Base-by-base conservation (phyloP, 108 stramenopile genomes). In the Cylindrotheca closterium region DNA sequence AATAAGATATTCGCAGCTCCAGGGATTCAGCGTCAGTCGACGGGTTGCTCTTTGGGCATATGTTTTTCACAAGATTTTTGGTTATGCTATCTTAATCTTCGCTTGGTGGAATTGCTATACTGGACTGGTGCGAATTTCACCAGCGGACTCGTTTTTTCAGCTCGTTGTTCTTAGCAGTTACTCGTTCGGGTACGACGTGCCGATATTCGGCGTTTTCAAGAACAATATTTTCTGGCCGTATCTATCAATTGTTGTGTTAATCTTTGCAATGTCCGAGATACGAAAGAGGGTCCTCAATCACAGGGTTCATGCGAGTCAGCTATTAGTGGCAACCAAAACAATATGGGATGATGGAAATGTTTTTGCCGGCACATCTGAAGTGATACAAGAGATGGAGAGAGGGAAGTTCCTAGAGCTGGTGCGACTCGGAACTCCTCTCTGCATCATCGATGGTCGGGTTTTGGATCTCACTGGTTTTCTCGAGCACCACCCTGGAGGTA, bases 61-160 rank as follows among this genome's bases (percentile, higher is more conserved):
- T 5, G 45, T 45, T 17, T 26, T 61, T 61, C 45, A 47, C 47
- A 42, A 47, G 27, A 47, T 12, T 47, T 26, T 18, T 47, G 60
- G 60, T 47, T 42, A 23, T 19, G 31, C 46, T 4, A 22, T 61
- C 12, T 4, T 61, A 4, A 30, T 23, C 10, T 15, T 61, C 18
- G 60, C 60, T 47, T 61, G 60, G 60, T 51, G 51, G 51, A 51
- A 51, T 42, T 61, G 60, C 23, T 61, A 61, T 42, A 61, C 60
- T 47, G 60, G 60, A 3, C 31, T 61, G 7, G 60, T 30, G 4
- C 8, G 29, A 27, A 61, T 61, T 12, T 26, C 21, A 4, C 27
- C 60, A 8, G 24, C 27, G 4, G 60, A 61, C 8, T 30, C 24
- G 10, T 12, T 31, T 24, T 22, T 30, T 21, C 29, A 51, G 51